phyloP scores from a whole-genome alignment of 805 yeast genomes.

The Cyberlindnera misumaiensis region DNA sequence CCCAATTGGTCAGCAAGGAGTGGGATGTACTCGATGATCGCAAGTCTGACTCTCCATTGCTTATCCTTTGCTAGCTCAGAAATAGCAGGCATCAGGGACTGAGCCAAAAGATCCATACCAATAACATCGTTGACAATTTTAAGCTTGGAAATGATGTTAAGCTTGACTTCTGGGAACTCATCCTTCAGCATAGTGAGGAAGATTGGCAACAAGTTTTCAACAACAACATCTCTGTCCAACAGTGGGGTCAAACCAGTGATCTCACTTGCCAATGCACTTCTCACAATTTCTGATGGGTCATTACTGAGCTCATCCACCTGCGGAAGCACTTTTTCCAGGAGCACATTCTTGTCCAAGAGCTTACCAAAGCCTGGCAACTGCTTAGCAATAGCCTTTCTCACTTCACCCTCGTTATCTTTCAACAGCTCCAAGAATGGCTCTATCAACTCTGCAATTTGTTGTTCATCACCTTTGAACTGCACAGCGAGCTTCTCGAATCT shows the following conservation, averaged over 20 bases:
- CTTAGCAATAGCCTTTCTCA: conserved; percentile 88
- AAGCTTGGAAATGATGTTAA: conserved; percentile 87
- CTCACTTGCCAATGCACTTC: conserved; percentile 87
- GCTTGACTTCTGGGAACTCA: conserved; percentile 92
- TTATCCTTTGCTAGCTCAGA: conserved; percentile 93
- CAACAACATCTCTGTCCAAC: conserved; percentile 77
- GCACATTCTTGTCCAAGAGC: conserved; percentile 43
- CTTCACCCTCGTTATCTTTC: conserved; percentile 95
- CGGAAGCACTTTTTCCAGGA: conserved; percentile 72
- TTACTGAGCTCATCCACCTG: conserved; percentile 75
- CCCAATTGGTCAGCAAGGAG: conserved; percentile 91
- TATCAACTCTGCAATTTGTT: conserved; percentile 42
- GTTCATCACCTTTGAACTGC: conserved; percentile 51
- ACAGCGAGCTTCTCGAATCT: conserved; percentile 69
- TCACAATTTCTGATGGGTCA: conserved; percentile 88
- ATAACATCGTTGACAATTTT: conserved; percentile 90
- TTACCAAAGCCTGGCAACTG: conserved; percentile 75
- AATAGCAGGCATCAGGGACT: conserved; percentile 89
- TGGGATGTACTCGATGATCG: conserved; percentile 95
- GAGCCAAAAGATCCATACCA: conserved; percentile 83
- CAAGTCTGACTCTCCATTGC: conserved; percentile 96
- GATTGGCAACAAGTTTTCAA: conserved; percentile 76
- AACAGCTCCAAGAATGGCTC: conserved; percentile 67
- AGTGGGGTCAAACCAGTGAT: conserved; percentile 83
- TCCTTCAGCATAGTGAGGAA: conserved; percentile 92